Base-by-base conservation (phyloP, 2,329 filamentous ascomycete species). In the Ophiostoma montium region DNA sequence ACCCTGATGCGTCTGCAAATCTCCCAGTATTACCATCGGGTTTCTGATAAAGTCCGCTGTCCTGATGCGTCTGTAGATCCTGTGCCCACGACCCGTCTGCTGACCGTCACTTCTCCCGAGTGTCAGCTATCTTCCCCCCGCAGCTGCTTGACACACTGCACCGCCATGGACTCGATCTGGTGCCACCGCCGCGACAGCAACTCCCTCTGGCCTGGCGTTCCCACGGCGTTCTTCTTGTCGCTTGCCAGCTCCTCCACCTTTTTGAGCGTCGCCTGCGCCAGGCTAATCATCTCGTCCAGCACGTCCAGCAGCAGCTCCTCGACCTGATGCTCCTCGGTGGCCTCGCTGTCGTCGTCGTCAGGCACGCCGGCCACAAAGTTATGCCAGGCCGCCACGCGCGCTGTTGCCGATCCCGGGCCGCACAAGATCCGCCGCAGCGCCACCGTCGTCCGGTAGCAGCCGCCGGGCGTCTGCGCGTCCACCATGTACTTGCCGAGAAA, bases 401-500 rank as follows among this genome's bases (percentile, higher is more conserved):
- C 47, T 13, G 47, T 46, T 13, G 33, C 44, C 9, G 39, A 38
- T n/a, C n/a, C n/a, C 5, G 35, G 13, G 5, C 53, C 52, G 35
- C 43, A 48, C 31, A 57, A 47, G 31, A 57, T 35, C 7, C 54
- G 55, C 11, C 57, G 52, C 48, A 57, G 49, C 1, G 57, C 56
- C 9, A 58, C 54, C 47, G 57, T 53, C 5, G 57, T 58, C 35
- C 57, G 56, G 51, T 56, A 57, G 51, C 57, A 58, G 46, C 52
- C 57, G 30, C 53, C 52, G 2, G 54, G 52, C 3, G 57, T 58
- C 35, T 49, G 49, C n/a, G 55, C 53, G 49, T 58, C 57, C 23
- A 58, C 42, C 55, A 57, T 55, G 53, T 58, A 58, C 44, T 46
- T 38, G 23, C 57, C 57, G 8, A 56, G 50, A 21, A 57, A 58